These are phyloP conservation scores for Suhomyces taliae DNA, from an alignment of 1,139 yeast species.

Conservation along the genomic window DNA sequence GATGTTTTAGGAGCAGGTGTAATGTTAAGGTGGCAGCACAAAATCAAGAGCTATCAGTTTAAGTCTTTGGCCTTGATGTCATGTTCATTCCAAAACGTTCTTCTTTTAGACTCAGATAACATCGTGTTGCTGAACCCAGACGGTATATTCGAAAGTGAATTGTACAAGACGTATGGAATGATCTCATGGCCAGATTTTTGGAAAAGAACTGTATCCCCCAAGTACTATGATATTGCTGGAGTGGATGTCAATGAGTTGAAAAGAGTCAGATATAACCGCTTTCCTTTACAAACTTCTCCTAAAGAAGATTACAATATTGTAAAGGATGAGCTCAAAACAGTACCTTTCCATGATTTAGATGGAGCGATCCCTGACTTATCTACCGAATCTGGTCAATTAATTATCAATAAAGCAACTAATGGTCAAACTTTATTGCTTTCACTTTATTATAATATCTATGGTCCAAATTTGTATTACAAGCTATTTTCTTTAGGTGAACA, in stretches of 20 bases:
- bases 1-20: conserved; percentile 37
- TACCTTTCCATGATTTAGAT: conserved; percentile 50
- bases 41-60: conserved; percentile 38
- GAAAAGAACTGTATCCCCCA: conserved; percentile 71
- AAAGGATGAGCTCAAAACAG: conserved; percentile 14
- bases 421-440: conserved; percentile 51
- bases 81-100: conserved; percentile 43
- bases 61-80: conserved; percentile 42
- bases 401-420: conserved; percentile 55
- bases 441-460: conserved; percentile 57
- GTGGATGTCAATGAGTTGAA: conserved; percentile 36
- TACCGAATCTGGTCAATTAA: conserved; percentile 61
- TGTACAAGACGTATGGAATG: conserved; percentile 57
- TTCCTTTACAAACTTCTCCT: conserved; percentile 11
- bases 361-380: conserved; percentile 64
- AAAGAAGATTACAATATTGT: conserved; percentile 6
- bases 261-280: conserved; percentile 21
- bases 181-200: conserved; percentile 85
- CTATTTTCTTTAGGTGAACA: conserved; percentile 58
- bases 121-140: conserved; percentile 39
- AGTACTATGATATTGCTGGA: conserved; percentile 65
- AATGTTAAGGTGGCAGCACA: conserved; percentile 30
- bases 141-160: conserved; percentile 49
- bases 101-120: conserved; percentile 46
- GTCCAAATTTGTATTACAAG: conserved; percentile 56